Base-by-base conservation (phyloP, 2,329 filamentous ascomycete genomes). In the Huntiella abstrusa region DNA sequence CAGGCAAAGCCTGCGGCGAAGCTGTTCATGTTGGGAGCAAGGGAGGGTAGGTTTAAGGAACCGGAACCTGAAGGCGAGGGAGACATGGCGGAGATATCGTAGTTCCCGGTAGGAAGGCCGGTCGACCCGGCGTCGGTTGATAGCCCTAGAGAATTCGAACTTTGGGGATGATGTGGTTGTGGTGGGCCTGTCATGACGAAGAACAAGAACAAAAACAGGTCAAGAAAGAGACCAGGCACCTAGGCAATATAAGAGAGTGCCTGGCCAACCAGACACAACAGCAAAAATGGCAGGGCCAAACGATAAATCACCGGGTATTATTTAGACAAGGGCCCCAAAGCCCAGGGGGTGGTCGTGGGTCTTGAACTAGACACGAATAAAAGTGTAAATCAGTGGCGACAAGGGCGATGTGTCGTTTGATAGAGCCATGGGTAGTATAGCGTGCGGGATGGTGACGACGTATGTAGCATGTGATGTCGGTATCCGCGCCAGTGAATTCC, bases 21-120 rank as follows among this genome's bases (percentile, higher is more conserved):
- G 63, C 84, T 93, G 62, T 94, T 94, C 56, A 80, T 71, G 56
- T 91, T 83, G 15, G 84, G 81, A 57, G 80, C 74, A 51, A 96
- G 62, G 0, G 87, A 94, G 0, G 88, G 88, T n/a, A 96, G 73
- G 60, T 96, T 95, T 22, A 96, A 68, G 62, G 95, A 95, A 33
- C 88, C 88, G 0, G 78, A 76, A 45, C 88, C 88, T 5, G 87
- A 73, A 8, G 86, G 88, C 61, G 94, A 86, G 41, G 87, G 84
- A 5, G 88, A 88, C 56, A 96, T 87, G 59, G 95, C 81, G 65
- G 95, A 95, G 58, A 96, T 93, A 66, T 96, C 88, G 63, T 94
- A 96, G 59, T 91, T 92, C 47, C 88, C 87, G 1, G 82, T 71
- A 2, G 88, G 88, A 41, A 95, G 67, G 48, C 82, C 80, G 12